Percentiles rank a stretch among this genome's conserved stretches.
phyloP scores from a whole-genome alignment of 768 basidiomycete genomes.

The Lentinula lateritia region DNA sequence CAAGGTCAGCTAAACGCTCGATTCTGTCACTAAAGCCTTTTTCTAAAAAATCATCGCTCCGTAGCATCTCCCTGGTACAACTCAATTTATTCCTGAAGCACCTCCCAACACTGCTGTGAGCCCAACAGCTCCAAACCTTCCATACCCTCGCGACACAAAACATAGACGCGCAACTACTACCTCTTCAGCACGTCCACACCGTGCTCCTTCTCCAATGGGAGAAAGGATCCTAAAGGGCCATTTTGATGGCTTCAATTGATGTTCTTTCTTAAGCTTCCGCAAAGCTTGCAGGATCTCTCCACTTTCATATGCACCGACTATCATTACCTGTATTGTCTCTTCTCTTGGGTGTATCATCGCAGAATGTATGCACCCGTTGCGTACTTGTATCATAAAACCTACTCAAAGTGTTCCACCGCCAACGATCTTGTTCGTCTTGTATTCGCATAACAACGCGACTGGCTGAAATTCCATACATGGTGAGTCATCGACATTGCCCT shows the following conservation, averaged over 20 bases:
- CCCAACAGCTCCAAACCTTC: conserved; percentile 23
- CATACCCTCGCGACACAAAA: conserved; percentile 26
- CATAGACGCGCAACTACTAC: conserved; percentile 61
- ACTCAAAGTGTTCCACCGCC: no score
- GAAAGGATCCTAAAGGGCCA: conserved; percentile 89
- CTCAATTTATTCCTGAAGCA: conserved; percentile 25
- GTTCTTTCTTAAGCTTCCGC: conserved; percentile 1
- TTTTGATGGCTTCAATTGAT: conserved; percentile 83
- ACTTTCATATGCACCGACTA: conserved; percentile 5
- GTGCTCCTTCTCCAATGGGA: conserved; percentile 85
- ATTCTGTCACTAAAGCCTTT: background rate
- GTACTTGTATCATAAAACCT: conserved; percentile 5
- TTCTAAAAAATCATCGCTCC: conserved; percentile 11
- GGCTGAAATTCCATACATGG: background rate
- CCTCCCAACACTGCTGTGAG: conserved; percentile 52
- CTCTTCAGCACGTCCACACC: conserved; percentile 43
- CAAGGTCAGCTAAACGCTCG: conserved; percentile 40
- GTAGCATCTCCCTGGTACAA: conserved; percentile 23
- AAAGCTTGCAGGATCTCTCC: background rate
- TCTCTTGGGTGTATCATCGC: conserved; percentile 4
- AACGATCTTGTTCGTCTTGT: background rate
- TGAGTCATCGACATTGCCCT: background rate
- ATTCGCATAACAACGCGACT: background rate
- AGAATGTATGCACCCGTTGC: conserved; percentile 34
- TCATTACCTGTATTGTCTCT: conserved; percentile 16